These are phyloP conservation scores for Naganishia antarctica DNA, from an alignment of 768 basidiomycete species.

Conservation along the genomic window DNA sequence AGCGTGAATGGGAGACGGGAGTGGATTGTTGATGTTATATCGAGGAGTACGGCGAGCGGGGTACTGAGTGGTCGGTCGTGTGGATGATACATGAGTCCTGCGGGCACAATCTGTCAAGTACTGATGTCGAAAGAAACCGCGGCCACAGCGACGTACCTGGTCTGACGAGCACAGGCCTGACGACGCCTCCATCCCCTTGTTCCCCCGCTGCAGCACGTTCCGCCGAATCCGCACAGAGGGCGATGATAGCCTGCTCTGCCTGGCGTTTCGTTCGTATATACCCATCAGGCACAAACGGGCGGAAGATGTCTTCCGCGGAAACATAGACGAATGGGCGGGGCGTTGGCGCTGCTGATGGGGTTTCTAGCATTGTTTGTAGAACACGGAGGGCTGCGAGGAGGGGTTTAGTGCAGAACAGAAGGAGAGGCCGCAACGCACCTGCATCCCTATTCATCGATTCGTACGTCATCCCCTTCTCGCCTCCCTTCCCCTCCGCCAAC, in stretches of 20 bases:
- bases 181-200: slow-evolving; percentile 46
- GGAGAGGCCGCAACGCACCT: slow-evolving; percentile 55
- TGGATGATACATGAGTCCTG: slow-evolving; percentile 89
- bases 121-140: not conserved
- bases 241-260: slow-evolving; percentile 68
- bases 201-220: not conserved
- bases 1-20: slow-evolving; percentile 50
- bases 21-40: slow-evolving; percentile 71
- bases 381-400: slow-evolving; percentile 56
- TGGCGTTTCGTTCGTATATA: slow-evolving; percentile 94
- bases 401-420: slow-evolving; percentile 6
- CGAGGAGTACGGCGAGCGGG: slow-evolving; percentile 74
- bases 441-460: slow-evolving; percentile 81
- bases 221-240: slow-evolving; percentile 14
- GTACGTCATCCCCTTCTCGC: slow-evolving; percentile 55
- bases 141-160: slow-evolving; percentile 62
- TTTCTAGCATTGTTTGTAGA: slow-evolving; percentile 63
- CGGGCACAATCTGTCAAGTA: slow-evolving; percentile 13
- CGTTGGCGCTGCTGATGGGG: slow-evolving; percentile 19
- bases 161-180: slow-evolving; percentile 73
- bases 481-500: slow-evolving; percentile 38
- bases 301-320: slow-evolving; percentile 89
- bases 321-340: slow-evolving; percentile 71
- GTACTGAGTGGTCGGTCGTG: slow-evolving; percentile 85
- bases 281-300: slow-evolving; percentile 73